Conservation (phyloP, 805 yeast genomes). For the Pichia californica region DNA sequence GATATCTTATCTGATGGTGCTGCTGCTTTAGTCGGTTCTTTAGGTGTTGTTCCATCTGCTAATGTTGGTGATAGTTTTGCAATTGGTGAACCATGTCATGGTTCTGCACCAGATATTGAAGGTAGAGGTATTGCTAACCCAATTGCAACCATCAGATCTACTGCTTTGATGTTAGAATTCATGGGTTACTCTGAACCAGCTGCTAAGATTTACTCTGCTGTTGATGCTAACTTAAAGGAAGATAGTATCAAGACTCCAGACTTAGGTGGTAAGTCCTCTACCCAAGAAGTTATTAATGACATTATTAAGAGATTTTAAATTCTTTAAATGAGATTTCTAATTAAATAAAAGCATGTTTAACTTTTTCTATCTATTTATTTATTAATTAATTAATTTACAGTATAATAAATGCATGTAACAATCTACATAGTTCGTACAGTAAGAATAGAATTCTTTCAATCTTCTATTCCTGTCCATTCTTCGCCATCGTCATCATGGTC, state of each 20-base stretch:
- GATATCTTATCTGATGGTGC: constrained; percentile 97
- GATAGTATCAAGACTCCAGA: constrained; percentile 84
- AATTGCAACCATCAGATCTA: constrained; percentile 94
- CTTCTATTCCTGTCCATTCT: constrained; percentile 35
- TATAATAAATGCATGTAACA: too few relatives aligned
- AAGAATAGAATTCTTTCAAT: constrained; percentile 7
- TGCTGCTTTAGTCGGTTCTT: constrained; percentile 94
- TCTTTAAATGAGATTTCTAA: background rate
- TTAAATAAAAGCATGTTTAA: too few relatives aligned
- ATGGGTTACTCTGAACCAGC: constrained; percentile 89
- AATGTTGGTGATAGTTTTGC: constrained; percentile 95
- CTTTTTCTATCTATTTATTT: background rate
- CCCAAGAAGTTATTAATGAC: constrained; percentile 83
- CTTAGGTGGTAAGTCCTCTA: constrained; percentile 83
- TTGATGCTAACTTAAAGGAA: constrained; percentile 84
- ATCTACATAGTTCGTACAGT: too few relatives aligned
- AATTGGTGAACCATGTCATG: constrained; percentile 99
- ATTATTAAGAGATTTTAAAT: constrained; percentile 49
- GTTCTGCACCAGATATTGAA: constrained; percentile 97
- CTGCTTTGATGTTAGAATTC: constrained; percentile 96
- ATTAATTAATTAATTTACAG: background rate
- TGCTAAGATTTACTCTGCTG: constrained; percentile 87
- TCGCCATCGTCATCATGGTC: constrained; percentile 19
- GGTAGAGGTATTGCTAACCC: constrained; percentile 95
- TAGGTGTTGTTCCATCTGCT: constrained; percentile 97